A percentile compares a stretch with the other conserved stretches of the same genome.
Conservation (phyloP, 805 yeast species). For the Wickerhamomyces bisporus region DNA sequence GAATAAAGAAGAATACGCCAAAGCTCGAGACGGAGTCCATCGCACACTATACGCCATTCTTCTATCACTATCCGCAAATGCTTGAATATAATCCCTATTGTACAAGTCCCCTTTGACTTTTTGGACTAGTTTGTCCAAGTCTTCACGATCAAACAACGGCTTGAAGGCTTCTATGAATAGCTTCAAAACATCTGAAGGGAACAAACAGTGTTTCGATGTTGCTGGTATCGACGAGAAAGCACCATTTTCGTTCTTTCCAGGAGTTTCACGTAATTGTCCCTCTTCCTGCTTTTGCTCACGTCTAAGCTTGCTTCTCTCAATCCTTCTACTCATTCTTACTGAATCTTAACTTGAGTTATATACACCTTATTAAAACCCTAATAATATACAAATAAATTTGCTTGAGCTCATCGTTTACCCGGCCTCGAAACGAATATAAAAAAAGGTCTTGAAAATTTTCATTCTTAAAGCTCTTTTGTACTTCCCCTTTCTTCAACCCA, state of each 20-base stretch:
- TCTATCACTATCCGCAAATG: constrained; percentile 59
- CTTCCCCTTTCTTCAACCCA: constrained; percentile 21
- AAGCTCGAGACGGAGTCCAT: constrained; percentile 83
- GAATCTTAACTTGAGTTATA: not conserved
- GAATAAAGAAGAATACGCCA: constrained; percentile 68
- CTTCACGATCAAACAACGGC: constrained; percentile 17
- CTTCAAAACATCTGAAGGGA: constrained; percentile 19
- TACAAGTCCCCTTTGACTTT: constrained; percentile 63
- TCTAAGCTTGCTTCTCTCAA: constrained; percentile 13
- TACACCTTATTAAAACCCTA: not conserved
- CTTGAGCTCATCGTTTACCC: constrained; percentile 1
- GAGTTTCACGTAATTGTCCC: not conserved
- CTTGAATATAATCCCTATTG: constrained; percentile 63
- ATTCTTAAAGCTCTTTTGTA: not conserved
- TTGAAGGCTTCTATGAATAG: constrained; percentile 19
- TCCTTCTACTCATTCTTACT: constrained; percentile 24
- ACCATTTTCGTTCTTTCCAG: no score
- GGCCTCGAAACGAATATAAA: not conserved
- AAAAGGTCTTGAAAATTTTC: constrained; percentile 8
- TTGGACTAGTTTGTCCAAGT: constrained; percentile 45
- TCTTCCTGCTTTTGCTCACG: constrained; percentile 4
- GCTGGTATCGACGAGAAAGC: constrained; percentile 12
- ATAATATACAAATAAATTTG: not conserved
- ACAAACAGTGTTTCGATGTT: constrained; percentile 14
- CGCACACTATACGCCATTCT: constrained; percentile 74